These are phyloP conservation scores for Arthrobotrys pseudoclavata DNA, from an alignment of 2,329 filamentous ascomycete genomes.

Conservation along the genomic window DNA sequence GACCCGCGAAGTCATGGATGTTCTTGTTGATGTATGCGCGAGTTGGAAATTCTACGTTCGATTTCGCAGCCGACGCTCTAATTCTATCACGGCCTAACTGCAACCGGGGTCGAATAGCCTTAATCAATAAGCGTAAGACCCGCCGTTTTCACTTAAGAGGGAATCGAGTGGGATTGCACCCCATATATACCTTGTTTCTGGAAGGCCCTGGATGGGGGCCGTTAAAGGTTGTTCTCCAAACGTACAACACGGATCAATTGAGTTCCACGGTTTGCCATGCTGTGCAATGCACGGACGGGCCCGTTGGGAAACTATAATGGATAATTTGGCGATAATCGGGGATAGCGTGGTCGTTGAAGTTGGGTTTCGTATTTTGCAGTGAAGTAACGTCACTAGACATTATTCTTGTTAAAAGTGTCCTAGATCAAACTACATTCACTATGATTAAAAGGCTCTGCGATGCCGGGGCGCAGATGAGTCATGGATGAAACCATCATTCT, in stretches of 20 bases:
- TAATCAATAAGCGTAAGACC: background rate
- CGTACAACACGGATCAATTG: background rate
- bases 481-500: background rate
- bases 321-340: background rate
- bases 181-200: background rate
- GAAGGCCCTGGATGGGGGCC: background rate
- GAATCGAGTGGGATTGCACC: background rate
- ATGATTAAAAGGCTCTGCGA: background rate
- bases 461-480: background rate
- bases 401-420: background rate
- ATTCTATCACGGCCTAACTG: background rate
- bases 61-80: background rate
- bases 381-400: background rate
- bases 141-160: background rate
- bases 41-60: background rate
- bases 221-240: background rate
- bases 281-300: background rate
- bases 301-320: background rate
- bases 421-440: background rate
- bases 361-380: background rate
- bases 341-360: background rate
- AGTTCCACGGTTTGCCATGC: background rate
- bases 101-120: too few relatives aligned
- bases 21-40: background rate
- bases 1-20: background rate